Evolutionary conservation across 2,329 filamentous ascomycete genomes (phyloP).

Genomic region (Sporothrix dimorphospora): DNA sequence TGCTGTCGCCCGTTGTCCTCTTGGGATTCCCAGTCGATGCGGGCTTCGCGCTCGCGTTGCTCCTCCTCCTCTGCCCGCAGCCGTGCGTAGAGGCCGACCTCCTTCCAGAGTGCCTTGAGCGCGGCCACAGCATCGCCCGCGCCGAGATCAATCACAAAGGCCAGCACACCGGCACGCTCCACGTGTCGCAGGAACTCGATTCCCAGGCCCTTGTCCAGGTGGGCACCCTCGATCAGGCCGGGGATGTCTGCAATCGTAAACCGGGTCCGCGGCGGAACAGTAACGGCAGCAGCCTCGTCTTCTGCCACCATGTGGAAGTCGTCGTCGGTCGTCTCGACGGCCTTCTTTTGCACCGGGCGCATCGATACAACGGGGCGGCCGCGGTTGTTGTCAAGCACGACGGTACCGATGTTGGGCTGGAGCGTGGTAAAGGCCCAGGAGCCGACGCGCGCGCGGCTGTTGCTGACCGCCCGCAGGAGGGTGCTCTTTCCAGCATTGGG

Average conservation of each 20-base stretch:
- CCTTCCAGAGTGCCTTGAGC: constrained; percentile 82
- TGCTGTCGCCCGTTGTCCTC: background rate
- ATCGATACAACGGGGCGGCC: constrained; percentile 63
- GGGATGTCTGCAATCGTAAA: constrained; percentile 97
- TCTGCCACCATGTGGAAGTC: constrained; percentile 35
- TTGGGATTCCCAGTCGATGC: constrained; percentile 57
- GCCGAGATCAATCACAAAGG: constrained; percentile 87
- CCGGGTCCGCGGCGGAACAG: constrained; percentile 65
- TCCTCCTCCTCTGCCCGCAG: constrained; percentile 74
- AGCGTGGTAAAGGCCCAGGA: constrained; percentile 97
- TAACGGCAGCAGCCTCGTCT: constrained; percentile 48
- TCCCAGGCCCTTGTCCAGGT: constrained; percentile 87
- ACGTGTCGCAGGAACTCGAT: constrained; percentile 92
- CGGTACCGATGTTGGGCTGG: constrained; percentile 88
- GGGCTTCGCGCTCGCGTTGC: constrained; percentile 61
- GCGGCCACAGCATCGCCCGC: constrained; percentile 78
- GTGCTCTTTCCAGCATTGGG: constrained; percentile 98
- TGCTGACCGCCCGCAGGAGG: constrained; percentile 81
- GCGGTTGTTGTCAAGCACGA: constrained; percentile 85
- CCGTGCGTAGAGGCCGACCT: constrained; percentile 85
- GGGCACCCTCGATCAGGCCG: constrained; percentile 87
- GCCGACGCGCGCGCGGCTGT: constrained; percentile 85
- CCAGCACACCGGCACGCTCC: constrained; percentile 88
- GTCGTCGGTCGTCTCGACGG: constrained; percentile 44
- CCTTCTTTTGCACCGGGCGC: constrained; percentile 37